A percentile compares a stretch with the other conserved stretches of the same genome.
Evolutionary conservation across 768 basidiomycete genomes (phyloP).

Genomic region (Glaciozyma antarctica): DNA sequence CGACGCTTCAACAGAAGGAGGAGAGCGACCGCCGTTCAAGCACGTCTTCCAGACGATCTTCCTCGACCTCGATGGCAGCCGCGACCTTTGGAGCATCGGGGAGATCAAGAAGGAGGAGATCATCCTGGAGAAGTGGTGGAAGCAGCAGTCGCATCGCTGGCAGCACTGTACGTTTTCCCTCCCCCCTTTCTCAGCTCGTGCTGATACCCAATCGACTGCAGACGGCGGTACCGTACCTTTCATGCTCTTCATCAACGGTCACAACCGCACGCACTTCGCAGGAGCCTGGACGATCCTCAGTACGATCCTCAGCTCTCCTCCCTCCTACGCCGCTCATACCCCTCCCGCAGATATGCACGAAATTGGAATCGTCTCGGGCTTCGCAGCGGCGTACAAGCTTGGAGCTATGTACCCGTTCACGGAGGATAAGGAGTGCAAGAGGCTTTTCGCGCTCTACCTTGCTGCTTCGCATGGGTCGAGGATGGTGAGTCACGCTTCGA

Average conservation of each 20-base stretch:
- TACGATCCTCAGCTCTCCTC: conserved; percentile 18
- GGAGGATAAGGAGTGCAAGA: conserved; percentile 33
- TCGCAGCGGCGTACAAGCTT: conserved; percentile 42
- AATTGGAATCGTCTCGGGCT: conserved; percentile 43
- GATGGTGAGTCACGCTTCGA: not conserved
- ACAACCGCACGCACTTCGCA: conserved; percentile 41
- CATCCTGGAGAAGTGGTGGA: conserved; percentile 49
- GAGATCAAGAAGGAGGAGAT: conserved; percentile 43
- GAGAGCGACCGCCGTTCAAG: conserved; percentile 39
- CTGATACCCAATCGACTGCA: not conserved
- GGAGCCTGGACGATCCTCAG: conserved; percentile 43
- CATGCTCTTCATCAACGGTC: conserved; percentile 43
- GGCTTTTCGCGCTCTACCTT: conserved; percentile 14
- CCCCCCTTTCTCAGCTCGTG: conserved; percentile 19
- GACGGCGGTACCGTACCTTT: conserved; percentile 31
- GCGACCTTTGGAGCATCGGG: conserved; percentile 44
- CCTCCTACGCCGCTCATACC: not conserved
- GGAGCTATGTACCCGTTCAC: conserved; percentile 42
- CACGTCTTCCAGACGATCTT: conserved; percentile 52
- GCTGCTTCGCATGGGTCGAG: conserved; percentile 8
- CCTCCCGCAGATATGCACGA: conserved; percentile 39
- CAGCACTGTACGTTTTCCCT: conserved; percentile 42
- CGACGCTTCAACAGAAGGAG: conserved; percentile 8
- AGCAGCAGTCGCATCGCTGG: conserved; percentile 50
- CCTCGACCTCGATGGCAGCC: conserved; percentile 44